These are phyloP conservation scores for Euphorbia corollata DNA, from an alignment of 441 rosid species.

Conservation along the genomic window DNA sequence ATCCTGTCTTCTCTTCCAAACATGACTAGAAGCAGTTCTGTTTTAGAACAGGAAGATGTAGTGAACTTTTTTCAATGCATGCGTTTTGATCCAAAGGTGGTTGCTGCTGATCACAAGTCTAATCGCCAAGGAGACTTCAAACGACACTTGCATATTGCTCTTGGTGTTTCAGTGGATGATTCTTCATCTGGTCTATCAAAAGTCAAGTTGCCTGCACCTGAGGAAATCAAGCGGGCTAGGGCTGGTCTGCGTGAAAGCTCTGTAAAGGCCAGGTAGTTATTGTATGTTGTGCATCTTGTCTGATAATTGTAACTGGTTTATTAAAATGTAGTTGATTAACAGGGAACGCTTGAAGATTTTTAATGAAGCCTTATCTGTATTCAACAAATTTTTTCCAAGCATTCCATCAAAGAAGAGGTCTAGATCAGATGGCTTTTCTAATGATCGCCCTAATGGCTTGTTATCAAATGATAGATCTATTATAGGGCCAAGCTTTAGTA, in stretches of 20 bases:
- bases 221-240: constrained; percentile 75
- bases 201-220: constrained; percentile 65
- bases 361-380: constrained; percentile 70
- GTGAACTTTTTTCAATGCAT: constrained; percentile 64
- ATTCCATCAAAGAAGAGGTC: constrained; percentile 84
- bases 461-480: constrained; percentile 56
- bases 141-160: constrained; percentile 57
- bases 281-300: constrained; percentile 18
- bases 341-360: constrained; percentile 82
- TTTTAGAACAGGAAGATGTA: constrained; percentile 60
- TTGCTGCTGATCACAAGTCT: constrained; percentile 70
- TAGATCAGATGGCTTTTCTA: constrained; percentile 59
- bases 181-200: constrained; percentile 50
- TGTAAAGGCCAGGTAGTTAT: constrained; percentile 79
- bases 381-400: constrained; percentile 75
- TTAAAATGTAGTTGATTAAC: constrained; percentile 34
- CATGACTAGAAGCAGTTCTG: constrained; percentile 59
- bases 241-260: constrained; percentile 54
- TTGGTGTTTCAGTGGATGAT: constrained; percentile 71
- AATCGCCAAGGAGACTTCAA: constrained; percentile 73
- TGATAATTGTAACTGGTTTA: constrained; percentile 24
- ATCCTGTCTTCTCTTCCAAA: constrained; percentile 60
- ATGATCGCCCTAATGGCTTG: constrained; percentile 44
- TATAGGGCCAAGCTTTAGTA: constrained; percentile 51
- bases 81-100: constrained; percentile 66